These are phyloP conservation scores for Suhomyces sp. DNA, from an alignment of 805 yeast species.

Conservation along the genomic window DNA sequence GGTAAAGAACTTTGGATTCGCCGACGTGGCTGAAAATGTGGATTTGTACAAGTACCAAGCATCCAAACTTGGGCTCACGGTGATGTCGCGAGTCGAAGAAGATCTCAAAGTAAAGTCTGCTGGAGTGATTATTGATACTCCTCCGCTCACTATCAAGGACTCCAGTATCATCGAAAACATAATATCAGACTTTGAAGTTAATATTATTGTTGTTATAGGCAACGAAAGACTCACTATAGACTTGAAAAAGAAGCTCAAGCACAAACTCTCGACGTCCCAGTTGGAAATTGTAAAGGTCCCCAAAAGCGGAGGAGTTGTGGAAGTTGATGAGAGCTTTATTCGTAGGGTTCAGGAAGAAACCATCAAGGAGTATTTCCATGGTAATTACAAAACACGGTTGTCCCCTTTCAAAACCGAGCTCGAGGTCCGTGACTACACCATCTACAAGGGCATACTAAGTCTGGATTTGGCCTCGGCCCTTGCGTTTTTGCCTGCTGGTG, in stretches of 20 bases:
- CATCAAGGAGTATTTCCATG: slow-evolving; percentile 88
- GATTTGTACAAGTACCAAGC: slow-evolving; percentile 51
- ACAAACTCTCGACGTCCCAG: slow-evolving; percentile 25
- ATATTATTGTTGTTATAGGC: slow-evolving; percentile 67
- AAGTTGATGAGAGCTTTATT: slow-evolving; percentile 63
- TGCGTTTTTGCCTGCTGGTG: slow-evolving; percentile 43
- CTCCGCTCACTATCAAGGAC: slow-evolving; percentile 54
- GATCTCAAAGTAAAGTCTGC: slow-evolving; percentile 45
- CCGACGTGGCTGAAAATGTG: slow-evolving; percentile 53
- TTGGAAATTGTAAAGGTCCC: slow-evolving; percentile 59
- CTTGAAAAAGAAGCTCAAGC: slow-evolving; percentile 49
- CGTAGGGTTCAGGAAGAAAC: slow-evolving; percentile 72
- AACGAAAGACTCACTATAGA: slow-evolving; percentile 68
- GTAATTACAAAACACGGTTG: slow-evolving; percentile 58
- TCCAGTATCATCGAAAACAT: slow-evolving; percentile 52
- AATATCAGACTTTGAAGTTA: slow-evolving; percentile 57
- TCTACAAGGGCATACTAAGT: slow-evolving; percentile 56
- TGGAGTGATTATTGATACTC: slow-evolving; percentile 75
- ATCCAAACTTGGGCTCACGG: slow-evolving; percentile 49
- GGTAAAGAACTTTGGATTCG: slow-evolving; percentile 78
- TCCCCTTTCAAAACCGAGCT: slow-evolving; percentile 86
- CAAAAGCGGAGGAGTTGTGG: slow-evolving; percentile 73
- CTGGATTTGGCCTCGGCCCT: slow-evolving; percentile 35
- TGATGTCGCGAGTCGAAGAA: slow-evolving; percentile 46
- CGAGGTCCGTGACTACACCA: slow-evolving; percentile 56